Evolutionary conservation across 2,329 filamentous ascomycete species (phyloP), one percentile per base, ranked within the genome.

Genomic region (Thermoascus crustaceus): DNA sequence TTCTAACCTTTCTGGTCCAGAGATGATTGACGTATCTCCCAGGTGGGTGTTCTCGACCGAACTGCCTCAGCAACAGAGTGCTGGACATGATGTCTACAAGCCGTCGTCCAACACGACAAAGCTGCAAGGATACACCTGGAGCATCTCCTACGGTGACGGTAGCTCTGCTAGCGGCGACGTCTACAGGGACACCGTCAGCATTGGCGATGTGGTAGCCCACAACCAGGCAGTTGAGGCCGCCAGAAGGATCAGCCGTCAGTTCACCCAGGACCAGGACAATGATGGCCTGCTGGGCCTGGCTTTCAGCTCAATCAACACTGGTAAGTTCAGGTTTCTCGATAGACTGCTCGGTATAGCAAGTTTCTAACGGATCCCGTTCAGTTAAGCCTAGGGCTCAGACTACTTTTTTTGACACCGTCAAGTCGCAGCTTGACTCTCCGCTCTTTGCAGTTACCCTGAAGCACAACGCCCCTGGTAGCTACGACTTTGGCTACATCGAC

Each of bases 31-130:
- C 23, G 8, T 20, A 34, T 16, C 9, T 31, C 20, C 38, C 14
- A 77, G 74, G 32, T 91, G 72, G 73, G 81, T 76, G 25, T 82
- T 80, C 58, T 82, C 78, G 0, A 67, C 66, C 11, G 66, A 77
- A 16, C 72, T 78, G 9, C 54, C 72, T 4, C 47, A 60, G 4
- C 58, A 60, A 10, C 58, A 75, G 32, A 66, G 71, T 18, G 53
- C 55, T 5, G 76, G 73, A 4, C 79, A 82, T 47, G 52, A 59
- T 24, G 54, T 76, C 47, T 85, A 85, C 59, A 63, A 67, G 26
- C 73, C 74, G 3, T 67, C 69, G 17, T 54, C 38, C 5, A 68
- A 64, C 2, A 61, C 61, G 30, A 68, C 66, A 43, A 54, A 65
- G 29, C 46, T 76, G 32, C 42, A 41, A 2, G 73, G 72, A 14